Conservation (phyloP, 805 yeast genomes). For the Kuraishia piskuri region DNA sequence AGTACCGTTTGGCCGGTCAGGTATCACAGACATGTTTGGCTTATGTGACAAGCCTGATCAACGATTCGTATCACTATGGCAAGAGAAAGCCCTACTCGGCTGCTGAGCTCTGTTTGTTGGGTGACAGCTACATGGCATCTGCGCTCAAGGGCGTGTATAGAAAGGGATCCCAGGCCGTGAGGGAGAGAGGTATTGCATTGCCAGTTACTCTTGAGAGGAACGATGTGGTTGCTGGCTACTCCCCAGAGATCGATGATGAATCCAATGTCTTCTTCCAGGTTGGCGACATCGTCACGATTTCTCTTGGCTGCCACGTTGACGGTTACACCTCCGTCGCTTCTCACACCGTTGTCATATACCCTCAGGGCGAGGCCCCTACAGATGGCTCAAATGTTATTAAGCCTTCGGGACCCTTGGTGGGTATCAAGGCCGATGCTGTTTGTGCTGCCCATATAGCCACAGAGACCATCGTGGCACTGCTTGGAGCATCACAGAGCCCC, state of each 20-base stretch:
- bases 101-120: constrained; percentile 71
- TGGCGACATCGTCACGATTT: constrained; percentile 82
- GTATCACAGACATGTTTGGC: constrained; percentile 75
- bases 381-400: constrained; percentile 24
- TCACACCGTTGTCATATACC: constrained; percentile 81
- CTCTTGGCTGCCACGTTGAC: constrained; percentile 88
- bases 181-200: constrained; percentile 86
- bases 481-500: constrained; percentile 68
- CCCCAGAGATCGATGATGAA: constrained; percentile 75
- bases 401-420: constrained; percentile 76
- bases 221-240: constrained; percentile 67
- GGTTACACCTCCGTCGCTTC: constrained; percentile 86
- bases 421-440: constrained; percentile 80
- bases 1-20: constrained; percentile 85
- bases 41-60: constrained; percentile 58
- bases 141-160: constrained; percentile 55
- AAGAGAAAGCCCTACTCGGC: constrained; percentile 39
- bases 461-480: constrained; percentile 72
- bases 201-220: constrained; percentile 89
- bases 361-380: constrained; percentile 33
- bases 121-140: constrained; percentile 65
- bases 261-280: constrained; percentile 39
- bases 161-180: constrained; percentile 39
- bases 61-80: constrained; percentile 61
- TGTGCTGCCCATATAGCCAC: constrained; percentile 86